Conservation (phyloP, 2,329 filamentous ascomycete genomes). For the Neofusicoccum sp. region DNA sequence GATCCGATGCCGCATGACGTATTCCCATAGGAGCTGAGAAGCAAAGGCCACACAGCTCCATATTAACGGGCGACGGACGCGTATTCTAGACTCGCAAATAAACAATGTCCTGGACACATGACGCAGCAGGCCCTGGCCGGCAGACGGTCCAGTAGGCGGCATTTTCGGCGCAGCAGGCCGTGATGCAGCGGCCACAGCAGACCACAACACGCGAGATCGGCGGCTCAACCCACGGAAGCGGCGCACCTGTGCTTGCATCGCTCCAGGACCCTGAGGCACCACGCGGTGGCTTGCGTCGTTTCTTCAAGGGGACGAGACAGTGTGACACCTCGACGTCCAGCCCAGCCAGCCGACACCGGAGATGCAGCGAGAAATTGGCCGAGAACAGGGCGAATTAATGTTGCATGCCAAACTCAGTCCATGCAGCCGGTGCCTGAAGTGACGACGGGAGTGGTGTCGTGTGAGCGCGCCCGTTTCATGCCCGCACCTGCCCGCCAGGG, state of each 20-base stretch:
- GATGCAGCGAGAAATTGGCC: background rate
- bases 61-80: background rate
- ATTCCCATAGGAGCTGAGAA: background rate
- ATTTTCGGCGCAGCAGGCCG: too few species aligned
- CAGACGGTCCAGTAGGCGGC: background rate
- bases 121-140: background rate
- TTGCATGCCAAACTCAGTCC: background rate
- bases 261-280: background rate
- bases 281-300: background rate
- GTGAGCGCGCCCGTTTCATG: slow-evolving; percentile 2
- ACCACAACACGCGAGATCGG: slow-evolving; percentile 11
- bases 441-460: background rate
- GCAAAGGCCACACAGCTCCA: background rate
- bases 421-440: slow-evolving; percentile 10
- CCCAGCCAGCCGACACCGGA: background rate
- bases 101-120: slow-evolving; percentile 1
- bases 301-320: background rate
- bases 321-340: background rate
- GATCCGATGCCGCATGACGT: too few species aligned
- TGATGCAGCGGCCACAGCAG: too few species aligned
- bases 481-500: background rate
- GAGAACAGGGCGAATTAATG: background rate
- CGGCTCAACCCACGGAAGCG: slow-evolving; percentile 1
- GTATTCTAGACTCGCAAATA: slow-evolving; percentile 3
- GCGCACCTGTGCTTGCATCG: background rate